Percentiles rank a stretch among this genome's conserved stretches.
Conservation (phyloP, 2,329 filamentous ascomycete genomes). For the Piedraia hortae region DNA sequence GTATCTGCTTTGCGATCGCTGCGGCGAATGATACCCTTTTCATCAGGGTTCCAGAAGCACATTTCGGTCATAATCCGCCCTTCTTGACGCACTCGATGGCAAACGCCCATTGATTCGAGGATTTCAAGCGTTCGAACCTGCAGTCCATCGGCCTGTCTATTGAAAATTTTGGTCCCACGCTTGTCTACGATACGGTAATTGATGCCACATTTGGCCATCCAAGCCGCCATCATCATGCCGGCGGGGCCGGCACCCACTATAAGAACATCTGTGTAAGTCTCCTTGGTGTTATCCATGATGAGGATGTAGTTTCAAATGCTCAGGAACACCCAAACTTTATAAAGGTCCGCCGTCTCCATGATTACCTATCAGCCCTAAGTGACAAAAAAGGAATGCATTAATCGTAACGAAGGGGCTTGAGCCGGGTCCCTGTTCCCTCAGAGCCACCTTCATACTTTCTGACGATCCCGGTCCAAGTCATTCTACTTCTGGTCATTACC, state of each 20-base stretch:
- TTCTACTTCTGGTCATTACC: too few relatives aligned
- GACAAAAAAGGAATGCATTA: too few relatives aligned
- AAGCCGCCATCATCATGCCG: conserved; percentile 1
- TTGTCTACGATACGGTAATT: conserved; percentile 1
- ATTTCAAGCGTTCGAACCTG: conserved; percentile 18
- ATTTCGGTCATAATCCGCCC: conserved; percentile 37
- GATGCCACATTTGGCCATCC: conserved; percentile 1
- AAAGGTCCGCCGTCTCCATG: too few relatives aligned
- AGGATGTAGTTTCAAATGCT: too few relatives aligned
- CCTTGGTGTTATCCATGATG: neutral
- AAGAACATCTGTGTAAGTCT: conserved; percentile 1
- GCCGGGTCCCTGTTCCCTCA: too few relatives aligned
- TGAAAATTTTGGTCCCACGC: neutral
- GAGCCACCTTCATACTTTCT: too few relatives aligned
- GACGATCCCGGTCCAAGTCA: too few relatives aligned
- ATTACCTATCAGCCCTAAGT: too few relatives aligned
- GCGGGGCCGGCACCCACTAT: conserved; percentile 40
- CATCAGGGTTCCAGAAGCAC: conserved; percentile 27
- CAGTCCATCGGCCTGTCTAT: conserved; percentile 4
- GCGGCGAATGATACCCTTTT: conserved; percentile 27
- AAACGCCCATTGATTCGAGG: conserved; percentile 24
- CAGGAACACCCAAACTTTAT: too few relatives aligned
- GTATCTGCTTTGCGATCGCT: conserved; percentile 33
- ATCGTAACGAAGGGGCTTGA: too few relatives aligned
- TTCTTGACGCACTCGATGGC: conserved; percentile 32